These are phyloP conservation scores for Amaranthus cruentus DNA, from an alignment of 148 eudicot genomes.

Conservation along the genomic window DNA sequence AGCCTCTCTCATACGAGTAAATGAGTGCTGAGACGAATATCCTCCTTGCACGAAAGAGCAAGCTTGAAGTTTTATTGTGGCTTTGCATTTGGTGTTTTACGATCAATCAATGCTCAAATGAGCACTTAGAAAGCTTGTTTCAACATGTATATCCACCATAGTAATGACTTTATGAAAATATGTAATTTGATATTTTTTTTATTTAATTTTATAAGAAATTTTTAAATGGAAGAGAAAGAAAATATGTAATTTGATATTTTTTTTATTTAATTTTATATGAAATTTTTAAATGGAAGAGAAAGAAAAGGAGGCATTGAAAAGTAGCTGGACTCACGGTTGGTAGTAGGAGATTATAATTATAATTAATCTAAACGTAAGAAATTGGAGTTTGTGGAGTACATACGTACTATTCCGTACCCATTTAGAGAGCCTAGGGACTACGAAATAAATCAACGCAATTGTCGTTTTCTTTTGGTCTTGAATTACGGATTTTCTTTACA, in stretches of 20 bases:
- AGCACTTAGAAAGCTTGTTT: too few relatives aligned
- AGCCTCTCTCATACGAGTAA: too few relatives aligned
- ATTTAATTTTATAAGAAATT: neutral
- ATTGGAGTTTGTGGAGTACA: neutral
- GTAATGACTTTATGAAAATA: neutral
- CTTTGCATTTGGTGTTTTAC: too few relatives aligned
- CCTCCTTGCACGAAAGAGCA: too few relatives aligned
- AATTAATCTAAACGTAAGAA: neutral
- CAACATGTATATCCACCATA: too few relatives aligned
- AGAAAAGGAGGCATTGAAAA: neutral
- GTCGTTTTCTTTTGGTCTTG: neutral
- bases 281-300: neutral
- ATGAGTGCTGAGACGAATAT: too few relatives aligned
- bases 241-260: neutral
- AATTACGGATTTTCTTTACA: neutral
- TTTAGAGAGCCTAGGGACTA: neutral
- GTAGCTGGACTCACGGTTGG: neutral
- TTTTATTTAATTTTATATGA: neutral
- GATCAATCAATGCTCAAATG: too few relatives aligned
- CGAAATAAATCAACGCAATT: neutral
- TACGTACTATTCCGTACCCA: constrained; percentile 15
- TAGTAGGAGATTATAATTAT: neutral
- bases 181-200: neutral
- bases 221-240: neutral
- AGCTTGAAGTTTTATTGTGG: too few relatives aligned